Evolutionary conservation across 192 early-diverging fungal genomes (phyloP).

Genomic region (Entophlyctis helioformis): DNA sequence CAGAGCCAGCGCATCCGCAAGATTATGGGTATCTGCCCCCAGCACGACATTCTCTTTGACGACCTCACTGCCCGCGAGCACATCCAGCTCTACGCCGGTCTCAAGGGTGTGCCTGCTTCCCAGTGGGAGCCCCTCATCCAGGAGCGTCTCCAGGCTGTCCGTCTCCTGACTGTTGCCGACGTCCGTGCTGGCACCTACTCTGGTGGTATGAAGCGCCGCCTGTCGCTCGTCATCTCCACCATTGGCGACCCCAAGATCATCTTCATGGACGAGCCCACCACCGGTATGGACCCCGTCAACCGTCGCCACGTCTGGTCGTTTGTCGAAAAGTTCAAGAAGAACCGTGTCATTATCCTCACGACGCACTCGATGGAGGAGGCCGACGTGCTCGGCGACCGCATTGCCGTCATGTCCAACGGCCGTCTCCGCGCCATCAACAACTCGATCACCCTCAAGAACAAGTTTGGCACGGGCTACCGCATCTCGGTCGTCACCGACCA

Average conservation of each 20-base stretch:
- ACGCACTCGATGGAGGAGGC: conserved; percentile 56
- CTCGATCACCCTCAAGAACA: conserved; percentile 59
- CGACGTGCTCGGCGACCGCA: conserved; percentile 42
- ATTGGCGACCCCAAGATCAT: conserved; percentile 61
- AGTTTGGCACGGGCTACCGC: conserved; percentile 62
- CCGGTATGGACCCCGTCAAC: conserved; percentile 74
- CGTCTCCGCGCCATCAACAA: conserved; percentile 54
- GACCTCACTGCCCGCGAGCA: conserved; percentile 66
- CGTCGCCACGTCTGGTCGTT: conserved; percentile 67
- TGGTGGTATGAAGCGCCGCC: conserved; percentile 61
- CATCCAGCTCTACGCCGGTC: conserved; percentile 57
- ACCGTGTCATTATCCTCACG: conserved; percentile 54
- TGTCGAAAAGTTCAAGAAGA: conserved; percentile 64
- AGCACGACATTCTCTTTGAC: conserved; percentile 61
- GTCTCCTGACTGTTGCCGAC: conserved; percentile 53
- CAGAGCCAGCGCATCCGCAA: conserved; percentile 55
- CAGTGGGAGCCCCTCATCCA: conserved; percentile 38
- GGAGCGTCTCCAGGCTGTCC: conserved; percentile 55
- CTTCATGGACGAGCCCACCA: conserved; percentile 56
- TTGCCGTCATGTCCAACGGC: conserved; percentile 66
- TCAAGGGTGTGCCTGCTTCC: conserved; percentile 53
- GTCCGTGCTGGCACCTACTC: conserved; percentile 54
- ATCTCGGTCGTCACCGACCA: conserved; percentile 49
- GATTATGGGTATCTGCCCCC: conserved; percentile 66
- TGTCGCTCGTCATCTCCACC: conserved; percentile 59